Evolutionary conservation across 2,329 filamentous ascomycete species (phyloP), one percentile per base, ranked within the genome.

Genomic region (Beauveria caledonica): DNA sequence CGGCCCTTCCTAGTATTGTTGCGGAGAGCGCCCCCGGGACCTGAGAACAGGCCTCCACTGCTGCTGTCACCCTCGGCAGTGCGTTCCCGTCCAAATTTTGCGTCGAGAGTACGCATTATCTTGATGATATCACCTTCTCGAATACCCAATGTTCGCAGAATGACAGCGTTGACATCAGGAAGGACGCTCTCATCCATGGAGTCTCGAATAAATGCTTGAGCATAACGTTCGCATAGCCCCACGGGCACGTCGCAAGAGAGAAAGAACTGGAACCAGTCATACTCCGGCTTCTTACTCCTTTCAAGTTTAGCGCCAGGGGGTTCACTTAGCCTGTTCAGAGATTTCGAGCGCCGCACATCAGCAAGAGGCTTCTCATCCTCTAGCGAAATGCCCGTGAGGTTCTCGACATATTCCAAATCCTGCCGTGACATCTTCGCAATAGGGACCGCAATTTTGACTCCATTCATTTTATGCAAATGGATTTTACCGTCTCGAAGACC

Each of bases 211-310:
- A 99, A 99, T 2, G 91, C 90, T 69, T 92, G 89, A 1, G 92
- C 87, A 70, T 99, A 99, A 59, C 94, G 85, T 74, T 97, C 93
- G 73, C 94, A 99, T 50, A 96, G 86, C 62, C 95, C 90, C 53
- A 93, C 90, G 49, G 92, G 88, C 67, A 97, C 91, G 51, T 96
- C 93, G 71, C 92, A 95, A 64, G 87, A 86, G 45, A 99, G 78
- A 80, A 99, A 99, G 77, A 99, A 97, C 71, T 97, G 92, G 69
- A 99, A 99, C 94, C 94, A 99, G 72, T 99, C 94, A 71, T 97
- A 96, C 52, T 94, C 87, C 1, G 88, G 80, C 72, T 86, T 87
- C 68, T 81, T 78, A 23, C 76, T 72, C 51, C 78, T 76, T 65
- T 88, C 81, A 36, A 91, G 77, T 1, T 81, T 81, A n/a, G 83